Conservation (phyloP, 1,284 basidiomycete species). For the Papiliotrema terrestris region DNA sequence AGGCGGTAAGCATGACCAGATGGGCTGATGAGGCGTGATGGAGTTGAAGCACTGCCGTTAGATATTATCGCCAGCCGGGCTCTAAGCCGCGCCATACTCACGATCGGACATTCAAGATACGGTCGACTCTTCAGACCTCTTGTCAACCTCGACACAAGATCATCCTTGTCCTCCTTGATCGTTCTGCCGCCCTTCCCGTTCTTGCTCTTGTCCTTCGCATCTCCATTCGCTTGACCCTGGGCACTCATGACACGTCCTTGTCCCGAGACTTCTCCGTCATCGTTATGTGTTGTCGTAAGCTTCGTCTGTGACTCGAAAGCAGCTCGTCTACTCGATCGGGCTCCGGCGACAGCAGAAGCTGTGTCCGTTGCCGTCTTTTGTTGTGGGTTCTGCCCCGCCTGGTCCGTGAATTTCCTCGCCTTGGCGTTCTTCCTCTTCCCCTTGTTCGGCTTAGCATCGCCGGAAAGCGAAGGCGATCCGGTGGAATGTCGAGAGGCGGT, state of each 20-base stretch:
- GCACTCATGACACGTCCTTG: background rate
- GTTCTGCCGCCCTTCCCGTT: slow-evolving; percentile 4
- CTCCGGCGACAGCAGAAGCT: too few relatives aligned
- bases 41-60: slow-evolving; percentile 42
- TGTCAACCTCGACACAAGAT: slow-evolving; percentile 41
- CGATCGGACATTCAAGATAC: slow-evolving; percentile 48
- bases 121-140: slow-evolving; percentile 39
- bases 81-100: slow-evolving; percentile 13
- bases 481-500: too few relatives aligned
- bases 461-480: too few relatives aligned
- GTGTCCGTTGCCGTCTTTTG: too few relatives aligned
- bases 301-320: slow-evolving; percentile 36
- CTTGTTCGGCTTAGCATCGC: too few relatives aligned
- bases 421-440: too few relatives aligned
- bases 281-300: slow-evolving; percentile 14
- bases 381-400: too few relatives aligned
- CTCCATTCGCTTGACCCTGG: slow-evolving; percentile 5
- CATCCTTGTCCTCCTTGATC: slow-evolving; percentile 40
- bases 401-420: too few relatives aligned
- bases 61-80: background rate
- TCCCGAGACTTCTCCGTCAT: background rate
- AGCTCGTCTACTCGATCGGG: slow-evolving; percentile 20
- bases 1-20: slow-evolving; percentile 47
- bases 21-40: slow-evolving; percentile 43
- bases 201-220: slow-evolving; percentile 3